Conservation (phyloP, 441 rosid species). For the Arabidopsis hybrid region DNA sequence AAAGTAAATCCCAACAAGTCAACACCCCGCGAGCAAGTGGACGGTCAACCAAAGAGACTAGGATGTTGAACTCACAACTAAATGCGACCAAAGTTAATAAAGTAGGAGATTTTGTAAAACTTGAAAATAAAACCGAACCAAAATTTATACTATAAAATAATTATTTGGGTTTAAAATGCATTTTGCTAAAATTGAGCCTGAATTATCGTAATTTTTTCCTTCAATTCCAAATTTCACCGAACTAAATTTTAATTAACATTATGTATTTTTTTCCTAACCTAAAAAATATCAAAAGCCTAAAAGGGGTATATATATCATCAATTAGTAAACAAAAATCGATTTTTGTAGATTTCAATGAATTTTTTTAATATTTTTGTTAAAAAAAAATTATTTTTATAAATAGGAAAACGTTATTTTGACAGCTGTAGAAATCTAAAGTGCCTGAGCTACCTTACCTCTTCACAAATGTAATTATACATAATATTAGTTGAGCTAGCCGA, state of each 20-base stretch:
- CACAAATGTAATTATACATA: background rate
- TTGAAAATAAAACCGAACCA: background rate
- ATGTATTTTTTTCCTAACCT: background rate
- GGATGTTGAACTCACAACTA: conserved; percentile 30
- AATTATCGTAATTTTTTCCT: too few relatives aligned
- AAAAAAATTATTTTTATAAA: too few relatives aligned
- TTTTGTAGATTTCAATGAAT: too few relatives aligned
- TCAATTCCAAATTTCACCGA: too few relatives aligned
- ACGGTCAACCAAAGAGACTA: conserved; percentile 43
- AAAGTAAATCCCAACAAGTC: conserved; percentile 14
- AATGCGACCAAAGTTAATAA: conserved; percentile 22
- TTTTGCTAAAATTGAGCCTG: background rate
- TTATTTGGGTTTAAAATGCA: background rate
- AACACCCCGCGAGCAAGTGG: conserved; percentile 17
- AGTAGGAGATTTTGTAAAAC: background rate
- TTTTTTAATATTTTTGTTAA: background rate
- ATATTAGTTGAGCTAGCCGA: conserved; percentile 17
- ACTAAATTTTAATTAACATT: background rate
- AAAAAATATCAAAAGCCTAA: background rate
- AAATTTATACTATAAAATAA: background rate
- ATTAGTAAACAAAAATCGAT: too few relatives aligned
- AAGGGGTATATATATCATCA: too few relatives aligned
- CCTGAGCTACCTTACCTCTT: background rate
- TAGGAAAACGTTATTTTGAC: too few relatives aligned
- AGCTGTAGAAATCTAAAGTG: too few relatives aligned